Evolutionary conservation across 352 stramenopile species (phyloP).

Genomic region (Phytophthora litchii): DNA sequence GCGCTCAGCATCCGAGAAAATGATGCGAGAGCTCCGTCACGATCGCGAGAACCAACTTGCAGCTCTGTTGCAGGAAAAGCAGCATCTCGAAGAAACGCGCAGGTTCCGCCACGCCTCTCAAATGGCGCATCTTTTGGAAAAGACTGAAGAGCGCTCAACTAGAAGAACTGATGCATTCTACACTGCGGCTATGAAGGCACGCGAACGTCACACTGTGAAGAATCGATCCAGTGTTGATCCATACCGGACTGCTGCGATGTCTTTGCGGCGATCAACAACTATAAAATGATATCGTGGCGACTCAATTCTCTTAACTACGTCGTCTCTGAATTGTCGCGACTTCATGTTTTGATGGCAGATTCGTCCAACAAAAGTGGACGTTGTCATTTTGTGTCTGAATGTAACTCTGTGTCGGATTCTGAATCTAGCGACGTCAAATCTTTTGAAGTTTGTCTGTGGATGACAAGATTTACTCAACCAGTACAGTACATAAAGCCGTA

Average conservation of each 20-base stretch:
- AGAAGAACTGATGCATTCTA: conserved; percentile 65
- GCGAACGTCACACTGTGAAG: conserved; percentile 32
- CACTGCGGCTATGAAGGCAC: conserved; percentile 68
- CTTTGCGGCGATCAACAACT: conserved; percentile 10
- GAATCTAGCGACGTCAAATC: too few relatives aligned
- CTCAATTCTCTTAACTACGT: not conserved
- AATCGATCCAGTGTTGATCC: conserved; percentile 21
- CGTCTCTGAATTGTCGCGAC: too few relatives aligned
- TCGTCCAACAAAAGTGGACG: too few relatives aligned
- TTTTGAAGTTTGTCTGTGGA: too few relatives aligned
- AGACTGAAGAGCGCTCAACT: conserved; percentile 39
- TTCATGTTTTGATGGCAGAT: too few relatives aligned
- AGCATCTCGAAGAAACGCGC: conserved; percentile 66
- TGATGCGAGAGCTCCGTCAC: conserved; percentile 69
- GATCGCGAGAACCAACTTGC: conserved; percentile 60
- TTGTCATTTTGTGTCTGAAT: too few relatives aligned
- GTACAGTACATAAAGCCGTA: too few relatives aligned
- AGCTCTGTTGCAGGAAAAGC: conserved; percentile 59
- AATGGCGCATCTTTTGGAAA: conserved; percentile 46
- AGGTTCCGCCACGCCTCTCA: conserved; percentile 55
- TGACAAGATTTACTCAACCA: too few relatives aligned
- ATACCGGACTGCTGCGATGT: conserved; percentile 13
- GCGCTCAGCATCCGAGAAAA: conserved; percentile 63
- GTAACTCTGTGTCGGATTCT: too few relatives aligned
- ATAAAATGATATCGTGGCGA: conserved; percentile 20